These are phyloP conservation scores for Dothideomycetes sp. DNA, from an alignment of 2,329 filamentous ascomycete species.

Conservation along the genomic window DNA sequence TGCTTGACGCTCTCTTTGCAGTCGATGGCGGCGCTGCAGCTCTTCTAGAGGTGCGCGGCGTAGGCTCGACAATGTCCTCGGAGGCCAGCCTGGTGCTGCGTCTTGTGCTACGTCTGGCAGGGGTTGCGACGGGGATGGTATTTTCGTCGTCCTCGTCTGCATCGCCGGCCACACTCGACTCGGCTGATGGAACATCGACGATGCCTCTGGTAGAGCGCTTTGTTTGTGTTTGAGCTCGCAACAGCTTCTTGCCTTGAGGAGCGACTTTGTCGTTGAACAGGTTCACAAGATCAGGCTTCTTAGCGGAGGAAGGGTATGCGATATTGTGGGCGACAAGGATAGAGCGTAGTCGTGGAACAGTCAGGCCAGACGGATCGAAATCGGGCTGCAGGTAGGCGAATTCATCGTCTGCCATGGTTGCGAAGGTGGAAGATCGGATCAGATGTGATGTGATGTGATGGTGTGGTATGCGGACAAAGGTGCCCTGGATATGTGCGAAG, in stretches of 20 bases:
- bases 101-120: constrained; percentile 13
- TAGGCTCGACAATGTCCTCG: constrained; percentile 35
- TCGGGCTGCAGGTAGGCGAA: constrained; percentile 75
- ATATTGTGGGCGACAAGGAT: constrained; percentile 86
- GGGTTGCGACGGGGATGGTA: constrained; percentile 31
- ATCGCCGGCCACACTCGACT: constrained; percentile 50
- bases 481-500: neutral
- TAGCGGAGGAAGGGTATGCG: constrained; percentile 75
- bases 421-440: too few species aligned
- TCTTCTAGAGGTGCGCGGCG: constrained; percentile 16
- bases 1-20: constrained; percentile 28
- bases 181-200: constrained; percentile 51
- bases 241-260: constrained; percentile 66
- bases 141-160: constrained; percentile 46
- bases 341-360: constrained; percentile 76
- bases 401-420: constrained; percentile 32
- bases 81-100: constrained; percentile 23
- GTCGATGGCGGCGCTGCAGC: constrained; percentile 15
- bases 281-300: constrained; percentile 78
- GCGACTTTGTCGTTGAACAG: constrained; percentile 72
- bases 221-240: constrained; percentile 63
- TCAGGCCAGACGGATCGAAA: constrained; percentile 76
- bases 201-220: constrained; percentile 86
- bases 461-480: neutral
- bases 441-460: neutral